These are phyloP conservation scores for Fusarium dimerum DNA, from an alignment of 2,329 filamentous ascomycete genomes.

Conservation along the genomic window DNA sequence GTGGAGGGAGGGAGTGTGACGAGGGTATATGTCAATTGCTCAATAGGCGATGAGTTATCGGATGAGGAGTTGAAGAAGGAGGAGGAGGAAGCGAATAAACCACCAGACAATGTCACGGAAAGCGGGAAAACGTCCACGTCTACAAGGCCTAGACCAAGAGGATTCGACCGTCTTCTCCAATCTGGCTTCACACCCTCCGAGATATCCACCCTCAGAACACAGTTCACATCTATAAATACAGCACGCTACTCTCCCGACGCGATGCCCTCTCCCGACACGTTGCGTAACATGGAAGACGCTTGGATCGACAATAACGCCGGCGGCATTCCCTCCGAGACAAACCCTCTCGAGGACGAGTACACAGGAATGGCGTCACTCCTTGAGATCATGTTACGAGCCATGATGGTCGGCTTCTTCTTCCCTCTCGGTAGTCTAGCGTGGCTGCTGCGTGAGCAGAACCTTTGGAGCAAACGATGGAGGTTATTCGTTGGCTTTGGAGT, in stretches of 20 bases:
- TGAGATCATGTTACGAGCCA: conserved; percentile 85
- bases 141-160: conserved; percentile 51
- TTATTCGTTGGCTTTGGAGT: conserved; percentile 87
- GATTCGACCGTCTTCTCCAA: conserved; percentile 83
- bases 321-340: conserved; percentile 41
- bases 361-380: conserved; percentile 58
- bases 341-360: conserved; percentile 45
- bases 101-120: conserved; percentile 49
- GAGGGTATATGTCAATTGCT: conserved; percentile 89
- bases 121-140: conserved; percentile 31
- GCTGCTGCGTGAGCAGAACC: conserved; percentile 81
- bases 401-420: conserved; percentile 93
- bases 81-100: conserved; percentile 46
- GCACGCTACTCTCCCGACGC: conserved; percentile 83
- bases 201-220: conserved; percentile 79
- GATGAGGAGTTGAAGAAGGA: conserved; percentile 70
- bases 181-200: conserved; percentile 83
- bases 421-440: conserved; percentile 84
- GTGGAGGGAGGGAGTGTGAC: conserved; percentile 52
- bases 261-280: conserved; percentile 75
- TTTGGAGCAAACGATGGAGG: conserved; percentile 82
- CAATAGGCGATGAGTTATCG: conserved; percentile 76
- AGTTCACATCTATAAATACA: conserved; percentile 84
- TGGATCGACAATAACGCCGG: conserved; percentile 78
- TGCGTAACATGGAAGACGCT: conserved; percentile 80